Base-by-base conservation (phyloP, 257 asterid genomes). In the Scutellaria baicalensis region DNA sequence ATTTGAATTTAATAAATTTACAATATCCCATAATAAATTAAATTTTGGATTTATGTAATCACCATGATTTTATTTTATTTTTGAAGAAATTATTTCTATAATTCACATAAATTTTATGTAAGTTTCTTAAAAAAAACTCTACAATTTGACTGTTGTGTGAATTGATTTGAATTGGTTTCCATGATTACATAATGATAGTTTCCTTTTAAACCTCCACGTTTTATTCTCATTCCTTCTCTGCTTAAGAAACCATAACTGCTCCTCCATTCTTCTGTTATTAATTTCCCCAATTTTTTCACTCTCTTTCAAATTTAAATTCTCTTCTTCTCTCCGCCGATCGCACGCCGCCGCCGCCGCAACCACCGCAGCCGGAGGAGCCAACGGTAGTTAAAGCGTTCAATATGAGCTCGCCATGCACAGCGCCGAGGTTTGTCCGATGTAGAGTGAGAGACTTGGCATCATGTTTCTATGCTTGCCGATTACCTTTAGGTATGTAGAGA, bases 391-490 rank as follows among this genome's bases (percentile, higher is more conserved):
- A 9, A 20, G 27, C 27, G 35, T n/a, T 20, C 10, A 10, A 68
- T 9, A 88, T 88, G 92, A 84, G 79, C 82, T 75, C 80, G 51
- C 50, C 79, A n/a, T 82, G 79, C 67, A 75, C 81, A 23, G 63
- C 73, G 11, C 56, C 76, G 3, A 83, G 77, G 72, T 78, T 80
- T 16, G 75, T 77, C 16, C 80, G 88, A 59, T 86, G 90, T 49
- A 52, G 90, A 57, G 81, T 83, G 2, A 83, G 71, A 59, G 86
- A 83, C 60, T 74, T 81, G 5, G 85, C 82, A 0, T 81, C 94
- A 0, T 83, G 91, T 66, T 86, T 89, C 77, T 70, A 69, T 0
- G 82, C 89, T 58, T 79, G 91, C 75, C 81, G 78, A 3, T 58
- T 81, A 17, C 88, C 89, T 20, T 62, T 83, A 68, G 91, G 93